Evolutionary conservation across 306 rosid genomes (phyloP).

Genomic region (Sicyos edulis): DNA sequence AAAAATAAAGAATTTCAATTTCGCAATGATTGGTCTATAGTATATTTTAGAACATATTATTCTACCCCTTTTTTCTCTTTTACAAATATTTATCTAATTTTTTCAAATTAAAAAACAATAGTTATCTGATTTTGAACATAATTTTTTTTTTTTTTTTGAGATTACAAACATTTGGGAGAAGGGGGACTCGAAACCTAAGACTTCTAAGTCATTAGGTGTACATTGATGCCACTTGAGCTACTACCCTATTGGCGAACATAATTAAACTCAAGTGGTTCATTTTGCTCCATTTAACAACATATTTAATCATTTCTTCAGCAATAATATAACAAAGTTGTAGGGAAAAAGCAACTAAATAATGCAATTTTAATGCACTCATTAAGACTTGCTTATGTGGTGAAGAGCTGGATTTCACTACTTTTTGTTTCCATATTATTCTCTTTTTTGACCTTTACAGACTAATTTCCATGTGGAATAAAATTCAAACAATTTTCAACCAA

Average conservation of each 20-base stretch:
- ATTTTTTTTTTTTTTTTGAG: no score
- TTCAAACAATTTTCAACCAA: background rate
- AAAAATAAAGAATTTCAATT: background rate
- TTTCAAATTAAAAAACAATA: no score
- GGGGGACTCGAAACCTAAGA: no score
- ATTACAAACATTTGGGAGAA: no score
- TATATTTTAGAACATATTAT: background rate
- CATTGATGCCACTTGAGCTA: no score
- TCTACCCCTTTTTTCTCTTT: background rate
- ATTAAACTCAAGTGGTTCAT: constrained; percentile 8
- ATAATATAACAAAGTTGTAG: background rate
- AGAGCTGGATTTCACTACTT: constrained; percentile 11
- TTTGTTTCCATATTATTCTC: constrained; percentile 10
- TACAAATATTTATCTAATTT: background rate
- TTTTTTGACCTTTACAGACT: background rate
- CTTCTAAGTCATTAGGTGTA: no score
- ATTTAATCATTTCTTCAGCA: background rate
- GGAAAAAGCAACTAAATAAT: background rate
- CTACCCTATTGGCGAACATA: no score
- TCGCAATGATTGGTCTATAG: background rate
- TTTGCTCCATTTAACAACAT: background rate
- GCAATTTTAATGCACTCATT: background rate
- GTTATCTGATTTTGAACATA: background rate
- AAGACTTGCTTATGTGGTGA: background rate
- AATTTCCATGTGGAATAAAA: background rate